phyloP scores from a whole-genome alignment of 1,284 basidiomycete species.

The Apiotrichum veenhuisii region DNA sequence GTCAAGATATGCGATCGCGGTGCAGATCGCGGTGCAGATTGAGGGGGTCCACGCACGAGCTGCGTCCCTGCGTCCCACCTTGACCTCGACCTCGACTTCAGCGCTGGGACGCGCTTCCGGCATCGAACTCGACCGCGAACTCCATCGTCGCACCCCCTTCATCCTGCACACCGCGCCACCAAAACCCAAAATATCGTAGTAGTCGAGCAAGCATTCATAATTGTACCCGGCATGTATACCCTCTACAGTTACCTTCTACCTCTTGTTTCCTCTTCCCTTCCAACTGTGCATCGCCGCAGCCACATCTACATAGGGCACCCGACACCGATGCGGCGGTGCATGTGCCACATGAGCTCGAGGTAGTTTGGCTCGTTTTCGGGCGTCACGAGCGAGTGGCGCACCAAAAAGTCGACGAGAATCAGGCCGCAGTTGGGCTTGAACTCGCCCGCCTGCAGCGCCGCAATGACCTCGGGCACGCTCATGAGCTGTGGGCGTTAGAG shows the following conservation, averaged over 20 bases:
- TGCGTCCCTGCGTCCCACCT: no score
- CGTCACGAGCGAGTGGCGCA: conserved; percentile 55
- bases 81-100: no score
- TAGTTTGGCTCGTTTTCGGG: conserved; percentile 52
- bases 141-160: no score
- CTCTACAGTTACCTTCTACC: neutral
- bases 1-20: no score
- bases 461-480: conserved; percentile 45
- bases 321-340: conserved; percentile 38
- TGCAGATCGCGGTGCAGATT: no score
- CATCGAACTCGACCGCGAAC: no score
- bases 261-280: no score
- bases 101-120: no score
- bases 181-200: neutral
- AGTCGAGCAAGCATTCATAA: neutral
- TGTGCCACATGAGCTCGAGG: conserved; percentile 43
- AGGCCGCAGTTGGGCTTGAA: conserved; percentile 60
- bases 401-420: conserved; percentile 56
- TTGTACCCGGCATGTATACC: conserved; percentile 25
- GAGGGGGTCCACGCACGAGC: no score
- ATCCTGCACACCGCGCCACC: neutral
- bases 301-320: conserved; percentile 24
- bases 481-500: conserved; percentile 34
- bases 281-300: neutral
- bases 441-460: conserved; percentile 48